A percentile compares a stretch with the other conserved stretches of the same genome.
These are phyloP conservation scores for Laguncularia racemosa DNA, from an alignment of 345 rosid genomes.

Conservation along the genomic window DNA sequence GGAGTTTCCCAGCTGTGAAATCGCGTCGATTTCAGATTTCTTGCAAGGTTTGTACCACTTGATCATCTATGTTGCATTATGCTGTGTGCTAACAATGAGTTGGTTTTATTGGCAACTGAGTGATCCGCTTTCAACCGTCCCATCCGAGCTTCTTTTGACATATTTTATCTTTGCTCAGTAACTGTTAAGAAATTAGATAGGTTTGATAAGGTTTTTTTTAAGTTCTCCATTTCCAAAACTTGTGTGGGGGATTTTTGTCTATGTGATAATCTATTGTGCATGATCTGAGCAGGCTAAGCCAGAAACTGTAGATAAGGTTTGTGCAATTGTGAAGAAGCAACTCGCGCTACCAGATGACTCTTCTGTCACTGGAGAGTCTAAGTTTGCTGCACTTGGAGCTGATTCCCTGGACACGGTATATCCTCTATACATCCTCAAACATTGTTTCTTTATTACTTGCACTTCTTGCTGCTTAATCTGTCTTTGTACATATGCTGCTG, in stretches of 20 bases:
- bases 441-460: too few relatives aligned
- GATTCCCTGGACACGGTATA: constrained; percentile 52
- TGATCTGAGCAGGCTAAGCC: constrained; percentile 28
- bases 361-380: constrained; percentile 33
- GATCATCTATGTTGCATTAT: not conserved
- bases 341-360: constrained; percentile 30
- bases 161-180: too few relatives aligned
- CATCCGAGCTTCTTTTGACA: too few relatives aligned
- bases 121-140: too few relatives aligned
- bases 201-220: too few relatives aligned
- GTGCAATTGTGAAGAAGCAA: constrained; percentile 41
- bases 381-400: constrained; percentile 38
- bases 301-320: constrained; percentile 33
- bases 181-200: too few relatives aligned
- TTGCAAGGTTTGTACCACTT: constrained; percentile 37
- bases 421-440: not conserved
- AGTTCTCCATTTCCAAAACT: too few relatives aligned
- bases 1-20: constrained; percentile 31
- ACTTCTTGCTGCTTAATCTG: not conserved
- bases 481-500: too few relatives aligned
- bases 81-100: not conserved
- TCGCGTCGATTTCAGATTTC: constrained; percentile 24
- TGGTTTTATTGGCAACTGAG: too few relatives aligned
- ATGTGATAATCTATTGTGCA: not conserved
- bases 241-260: not conserved